phyloP scores from a whole-genome alignment of 139 green algal genomes.

The Chlorella vulgaris region DNA sequence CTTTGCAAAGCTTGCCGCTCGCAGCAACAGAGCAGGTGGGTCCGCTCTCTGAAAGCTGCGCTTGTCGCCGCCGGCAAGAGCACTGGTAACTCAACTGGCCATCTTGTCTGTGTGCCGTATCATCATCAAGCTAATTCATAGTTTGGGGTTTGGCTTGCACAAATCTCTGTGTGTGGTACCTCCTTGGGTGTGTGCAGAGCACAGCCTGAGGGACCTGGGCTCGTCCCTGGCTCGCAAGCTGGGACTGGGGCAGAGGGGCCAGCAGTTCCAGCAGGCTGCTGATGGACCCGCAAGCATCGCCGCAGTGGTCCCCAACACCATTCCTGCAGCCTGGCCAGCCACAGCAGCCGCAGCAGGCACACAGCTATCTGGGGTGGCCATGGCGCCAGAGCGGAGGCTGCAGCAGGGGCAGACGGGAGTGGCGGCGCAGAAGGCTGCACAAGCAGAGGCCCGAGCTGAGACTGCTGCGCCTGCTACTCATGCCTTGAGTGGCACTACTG shows the following conservation, averaged over 20 bases:
- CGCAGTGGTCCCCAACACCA: neutral
- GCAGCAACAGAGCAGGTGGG: neutral
- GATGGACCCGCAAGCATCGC: neutral
- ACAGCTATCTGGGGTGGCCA: neutral
- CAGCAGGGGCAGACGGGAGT: no score
- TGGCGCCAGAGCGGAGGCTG: no score
- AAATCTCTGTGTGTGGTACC: no score
- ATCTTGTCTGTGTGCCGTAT: no score
- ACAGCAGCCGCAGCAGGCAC: neutral
- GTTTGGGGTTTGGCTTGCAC: neutral
- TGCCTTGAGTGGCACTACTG: neutral
- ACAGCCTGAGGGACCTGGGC: neutral
- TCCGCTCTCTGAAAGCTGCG: neutral
- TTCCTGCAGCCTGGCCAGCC: neutral
- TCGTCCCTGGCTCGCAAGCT: neutral
- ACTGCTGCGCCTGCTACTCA: neutral
- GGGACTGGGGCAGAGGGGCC: neutral
- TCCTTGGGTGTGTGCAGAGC: neutral
- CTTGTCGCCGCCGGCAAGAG: no score
- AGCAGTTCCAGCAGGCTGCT: neutral
- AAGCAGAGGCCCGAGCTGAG: neutral
- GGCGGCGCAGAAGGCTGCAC: no score
- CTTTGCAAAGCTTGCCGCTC: neutral
- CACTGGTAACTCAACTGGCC: no score
- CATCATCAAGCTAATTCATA: no score